These are phyloP conservation scores for Eimeria sp. DNA, from an alignment of 169 alveolate species.

Conservation along the genomic window DNA sequence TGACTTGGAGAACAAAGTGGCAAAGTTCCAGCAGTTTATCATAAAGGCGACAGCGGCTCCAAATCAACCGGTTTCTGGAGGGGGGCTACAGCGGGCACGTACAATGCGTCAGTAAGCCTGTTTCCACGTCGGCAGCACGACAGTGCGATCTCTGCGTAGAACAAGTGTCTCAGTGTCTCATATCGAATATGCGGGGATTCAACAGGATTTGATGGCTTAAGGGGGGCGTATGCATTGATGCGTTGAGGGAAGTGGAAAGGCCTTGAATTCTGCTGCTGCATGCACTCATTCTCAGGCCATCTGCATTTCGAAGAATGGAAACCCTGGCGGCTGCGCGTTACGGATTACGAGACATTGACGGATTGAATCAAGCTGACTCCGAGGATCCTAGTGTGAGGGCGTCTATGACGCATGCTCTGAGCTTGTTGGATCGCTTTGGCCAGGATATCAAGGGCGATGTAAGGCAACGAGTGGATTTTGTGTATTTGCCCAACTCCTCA, in stretches of 20 bases:
- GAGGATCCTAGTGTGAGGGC: constrained; percentile 57
- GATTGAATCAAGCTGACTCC: constrained; percentile 61
- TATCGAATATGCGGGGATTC: not conserved
- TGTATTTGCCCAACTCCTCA: not conserved
- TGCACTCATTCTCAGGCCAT: constrained; percentile 31
- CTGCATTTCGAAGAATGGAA: constrained; percentile 68
- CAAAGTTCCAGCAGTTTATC: constrained; percentile 89
- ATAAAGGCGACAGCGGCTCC: constrained; percentile 85
- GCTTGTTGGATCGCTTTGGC: constrained; percentile 67
- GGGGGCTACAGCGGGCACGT: constrained; percentile 41
- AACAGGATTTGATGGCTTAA: not conserved
- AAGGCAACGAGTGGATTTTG: not conserved
- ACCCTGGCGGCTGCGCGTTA: constrained; percentile 79
- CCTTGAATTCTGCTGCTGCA: not conserved
- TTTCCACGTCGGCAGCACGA: not conserved
- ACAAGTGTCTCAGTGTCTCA: not conserved
- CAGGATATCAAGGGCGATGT: constrained; percentile 63
- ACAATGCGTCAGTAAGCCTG: constrained; percentile 65
- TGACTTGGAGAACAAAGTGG: constrained; percentile 88
- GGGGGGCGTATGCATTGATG: not conserved
- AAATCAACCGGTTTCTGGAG: not conserved
- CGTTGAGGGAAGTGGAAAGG: not conserved
- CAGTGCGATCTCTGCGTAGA: not conserved
- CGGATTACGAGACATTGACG: constrained; percentile 59
- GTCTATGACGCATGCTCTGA: constrained; percentile 58